Base-by-base conservation (phyloP, 2,329 filamentous ascomycete species). In the Domatiomyces globalis region DNA sequence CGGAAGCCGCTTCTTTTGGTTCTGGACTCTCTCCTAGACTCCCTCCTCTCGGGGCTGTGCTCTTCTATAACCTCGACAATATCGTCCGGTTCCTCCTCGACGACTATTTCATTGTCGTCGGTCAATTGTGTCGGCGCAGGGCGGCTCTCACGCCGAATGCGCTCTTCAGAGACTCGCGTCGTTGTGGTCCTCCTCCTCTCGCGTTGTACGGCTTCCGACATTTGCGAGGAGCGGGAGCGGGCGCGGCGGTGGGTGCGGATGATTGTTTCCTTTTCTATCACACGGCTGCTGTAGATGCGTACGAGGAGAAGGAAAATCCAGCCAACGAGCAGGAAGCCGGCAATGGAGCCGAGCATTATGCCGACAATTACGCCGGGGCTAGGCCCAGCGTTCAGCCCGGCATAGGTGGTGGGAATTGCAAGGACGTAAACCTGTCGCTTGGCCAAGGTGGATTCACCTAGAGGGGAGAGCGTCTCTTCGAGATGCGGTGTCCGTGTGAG, bases 351-450 rank as follows among this genome's bases (percentile, higher is more conserved):
- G 48, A 74, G 64, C 4, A 72, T 69, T 52, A 73, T 71, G 57
- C 66, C 72, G 8, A 64, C 71, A 12, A 74, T 62, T 48, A 66
- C 64, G 53, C 67, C 71, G 0, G 72, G 73, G 0, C 70, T 46
- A 0, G 78, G 78, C 5, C 77, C 73, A 22, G 67, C 60, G 62
- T 75, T 66, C 33, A 78, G 67, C 49, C 71, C 69, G 45, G 73
- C 70, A 65, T 84, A 84, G 58, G 78, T 78, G 22, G 77, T 73
- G 1, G 80, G 79, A 58, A 84, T 80, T 54, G 78, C 71, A 52
- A 65, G 66, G 50, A 63, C 61, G 55, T 57, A 56, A 36, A 50
- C 43, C 43, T 61, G 57, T 39, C 60, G 53, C 53, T 61, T 62
- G 17, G 49, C 43, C 17, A 54, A 54, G 45, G 43, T 18, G 10